A percentile compares a stretch with the other conserved stretches of the same genome.
Evolutionary conservation across 768 basidiomycete genomes (phyloP).

Genomic region (Dictyophora rubrovolvata): DNA sequence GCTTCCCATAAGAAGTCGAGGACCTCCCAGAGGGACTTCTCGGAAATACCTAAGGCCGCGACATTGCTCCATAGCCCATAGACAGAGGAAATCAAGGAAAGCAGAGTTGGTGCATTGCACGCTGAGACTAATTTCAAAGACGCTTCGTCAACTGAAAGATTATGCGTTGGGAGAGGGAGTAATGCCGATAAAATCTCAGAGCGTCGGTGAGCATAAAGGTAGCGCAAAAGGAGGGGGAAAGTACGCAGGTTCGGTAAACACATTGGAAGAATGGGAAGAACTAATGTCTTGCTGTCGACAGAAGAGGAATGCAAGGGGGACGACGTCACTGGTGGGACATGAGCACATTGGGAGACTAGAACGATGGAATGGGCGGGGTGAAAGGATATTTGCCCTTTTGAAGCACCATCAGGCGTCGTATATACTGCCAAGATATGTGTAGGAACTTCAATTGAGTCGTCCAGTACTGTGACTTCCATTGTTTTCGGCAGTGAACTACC

Average conservation of each 20-base stretch:
- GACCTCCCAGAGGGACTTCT: constrained; percentile 34
- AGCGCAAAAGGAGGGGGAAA: constrained; percentile 53
- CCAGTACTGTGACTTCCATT: constrained; percentile 6
- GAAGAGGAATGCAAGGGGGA: background rate
- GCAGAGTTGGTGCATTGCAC: background rate
- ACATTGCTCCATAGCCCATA: constrained; percentile 43
- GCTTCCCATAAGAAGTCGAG: constrained; percentile 42
- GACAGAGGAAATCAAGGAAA: background rate
- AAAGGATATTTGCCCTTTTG: constrained; percentile 33
- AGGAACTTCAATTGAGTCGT: constrained; percentile 19
- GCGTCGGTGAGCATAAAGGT: constrained; percentile 60
- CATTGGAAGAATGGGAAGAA: constrained; percentile 58
- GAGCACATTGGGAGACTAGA: constrained; percentile 57
- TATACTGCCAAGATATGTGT: constrained; percentile 42
- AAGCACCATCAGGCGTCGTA: constrained; percentile 27
- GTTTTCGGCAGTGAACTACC: background rate
- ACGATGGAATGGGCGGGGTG: constrained; percentile 64
- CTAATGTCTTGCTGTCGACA: constrained; percentile 17
- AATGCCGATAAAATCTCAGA: constrained; percentile 47
- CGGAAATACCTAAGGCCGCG: constrained; percentile 40
- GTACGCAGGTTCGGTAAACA: constrained; percentile 60
- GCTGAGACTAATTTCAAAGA: background rate
- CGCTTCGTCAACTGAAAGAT: background rate
- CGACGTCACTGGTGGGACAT: constrained; percentile 31
- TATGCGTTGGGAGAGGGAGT: constrained; percentile 33